A percentile compares a stretch with the other conserved stretches of the same genome.
phyloP scores from a whole-genome alignment of 345 rosid species.

The Eucalyptus regnans region DNA sequence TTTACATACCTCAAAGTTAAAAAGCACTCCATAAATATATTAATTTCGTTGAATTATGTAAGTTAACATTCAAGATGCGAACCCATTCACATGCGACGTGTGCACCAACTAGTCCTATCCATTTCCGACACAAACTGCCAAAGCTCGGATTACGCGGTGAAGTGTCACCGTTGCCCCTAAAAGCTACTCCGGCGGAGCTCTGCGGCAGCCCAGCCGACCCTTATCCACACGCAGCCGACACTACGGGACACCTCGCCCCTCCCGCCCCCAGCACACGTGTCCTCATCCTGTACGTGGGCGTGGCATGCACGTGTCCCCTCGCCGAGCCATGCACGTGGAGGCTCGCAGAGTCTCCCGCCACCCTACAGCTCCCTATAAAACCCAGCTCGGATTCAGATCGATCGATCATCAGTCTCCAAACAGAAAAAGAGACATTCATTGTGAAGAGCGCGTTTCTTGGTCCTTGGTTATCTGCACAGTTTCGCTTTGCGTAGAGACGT shows the following conservation, averaged over 20 bases:
- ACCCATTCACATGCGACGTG: not conserved
- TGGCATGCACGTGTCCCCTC: too few relatives aligned
- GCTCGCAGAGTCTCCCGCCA: too few relatives aligned
- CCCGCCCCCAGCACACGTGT: too few relatives aligned
- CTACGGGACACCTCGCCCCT: not conserved
- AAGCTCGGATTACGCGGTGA: not conserved
- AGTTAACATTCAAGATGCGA: not conserved
- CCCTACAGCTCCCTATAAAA: too few relatives aligned
- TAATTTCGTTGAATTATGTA: not conserved
- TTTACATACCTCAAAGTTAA: not conserved
- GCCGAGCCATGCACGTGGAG: too few relatives aligned
- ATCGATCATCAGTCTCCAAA: too few relatives aligned
- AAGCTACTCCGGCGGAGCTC: not conserved
- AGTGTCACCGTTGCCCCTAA: not conserved
- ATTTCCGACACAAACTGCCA: not conserved
- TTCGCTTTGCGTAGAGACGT: too few relatives aligned
- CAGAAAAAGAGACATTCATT: too few relatives aligned
- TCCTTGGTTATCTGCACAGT: too few relatives aligned
- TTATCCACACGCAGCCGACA: not conserved
- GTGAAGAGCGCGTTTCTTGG: too few relatives aligned
- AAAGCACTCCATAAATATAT: not conserved
- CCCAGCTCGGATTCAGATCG: too few relatives aligned
- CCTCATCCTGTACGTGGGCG: too few relatives aligned
- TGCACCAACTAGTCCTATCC: not conserved
- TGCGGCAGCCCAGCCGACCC: not conserved